Evolutionary conservation across 2,329 filamentous ascomycete genomes (phyloP), one percentile per base, ranked within the genome.

Genomic region (Apiospora malaysiana): DNA sequence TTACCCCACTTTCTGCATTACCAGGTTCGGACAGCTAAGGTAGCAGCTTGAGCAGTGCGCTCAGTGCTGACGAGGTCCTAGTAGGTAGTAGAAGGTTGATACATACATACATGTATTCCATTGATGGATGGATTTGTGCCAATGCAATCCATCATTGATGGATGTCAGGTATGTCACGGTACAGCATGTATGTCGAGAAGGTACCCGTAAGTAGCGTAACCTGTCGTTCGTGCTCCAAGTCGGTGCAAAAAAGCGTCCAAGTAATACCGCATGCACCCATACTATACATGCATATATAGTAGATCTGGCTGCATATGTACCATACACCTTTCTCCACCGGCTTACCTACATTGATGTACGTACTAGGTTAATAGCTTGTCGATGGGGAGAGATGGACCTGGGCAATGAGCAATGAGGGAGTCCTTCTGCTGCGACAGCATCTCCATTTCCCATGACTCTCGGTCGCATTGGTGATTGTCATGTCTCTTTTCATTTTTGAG

Each of bases 1-100:
- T 67, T 67, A 67, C 65, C 65, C 65, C 65, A 67, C 65, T 46
- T 63, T 63, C 56, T 63, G 27, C 56, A 40, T 63, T 63, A 63
- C 56, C 56, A n/a, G 56, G 56, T 63, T 63, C n/a, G 56, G 56
- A 40, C 32, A 40, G 56, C 32, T 45, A 6, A 42, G 40, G 40
- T 59, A 40, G 56, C 27, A 32, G 32, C 32, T 32, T 32, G 32
- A 32, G 32, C 32, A 32, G 32, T 32, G 32, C 32, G 32, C 32
- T 32, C 32, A 32, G 32, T 63, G 56, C 56, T 40, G 56, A 63
- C 56, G 32, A 6, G 32, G 32, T 6, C 32, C 32, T 4, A 32
- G 32, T 4, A 32, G 32, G 32, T 32, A 4, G 32, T 4, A 32
- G 32, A 32, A 32, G 32, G 32, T 32, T 32, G 32, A 32, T 32